phyloP scores from a whole-genome alignment of 768 basidiomycete genomes.

The Pulveroboletus ravenelii region DNA sequence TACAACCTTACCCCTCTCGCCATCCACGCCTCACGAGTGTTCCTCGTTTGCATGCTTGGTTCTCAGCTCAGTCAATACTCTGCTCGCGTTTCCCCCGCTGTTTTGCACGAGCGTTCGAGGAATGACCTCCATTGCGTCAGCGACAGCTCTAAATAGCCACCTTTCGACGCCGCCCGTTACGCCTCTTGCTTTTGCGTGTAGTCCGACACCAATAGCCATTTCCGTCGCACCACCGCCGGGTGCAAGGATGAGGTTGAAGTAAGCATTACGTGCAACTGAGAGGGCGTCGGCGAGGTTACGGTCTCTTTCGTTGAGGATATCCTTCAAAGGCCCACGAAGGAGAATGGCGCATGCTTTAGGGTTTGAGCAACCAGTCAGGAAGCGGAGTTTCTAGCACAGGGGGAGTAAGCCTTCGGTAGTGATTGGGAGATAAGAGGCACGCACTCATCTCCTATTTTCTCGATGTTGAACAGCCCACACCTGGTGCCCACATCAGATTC shows the following conservation, averaged over 20 bases:
- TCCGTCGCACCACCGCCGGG: slow-evolving; percentile 99
- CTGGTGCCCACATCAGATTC: slow-evolving; percentile 88
- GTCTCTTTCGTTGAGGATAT: slow-evolving; percentile 97
- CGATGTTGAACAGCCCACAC: slow-evolving; percentile 92
- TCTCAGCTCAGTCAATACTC: slow-evolving; percentile 88
- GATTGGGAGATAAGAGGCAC: slow-evolving; percentile 6
- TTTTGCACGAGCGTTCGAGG: slow-evolving; percentile 95
- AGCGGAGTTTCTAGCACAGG: slow-evolving; percentile 77
- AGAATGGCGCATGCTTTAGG: slow-evolving; percentile 99
- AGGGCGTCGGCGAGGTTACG: slow-evolving; percentile 97
- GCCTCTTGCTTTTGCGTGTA: slow-evolving; percentile 73
- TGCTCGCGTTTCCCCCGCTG: slow-evolving; percentile 92
- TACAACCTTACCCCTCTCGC: slow-evolving; percentile 91
- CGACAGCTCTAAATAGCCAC: slow-evolving; percentile 88
- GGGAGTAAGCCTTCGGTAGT: neutral
- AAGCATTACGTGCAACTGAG: slow-evolving; percentile 93
- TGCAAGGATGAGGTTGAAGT: slow-evolving; percentile 91
- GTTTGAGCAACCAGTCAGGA: slow-evolving; percentile 83
- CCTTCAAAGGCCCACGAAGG: slow-evolving; percentile 95
- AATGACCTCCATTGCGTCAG: slow-evolving; percentile 96
- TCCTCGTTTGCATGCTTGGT: slow-evolving; percentile 94
- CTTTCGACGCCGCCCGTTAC: slow-evolving; percentile 87
- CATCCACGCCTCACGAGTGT: slow-evolving; percentile 90
- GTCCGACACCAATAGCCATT: slow-evolving; percentile 90
- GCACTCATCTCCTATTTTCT: slow-evolving; percentile 95